Base-by-base conservation (phyloP, 73 alveolate species). In the Paramecium sexaurelia region DNA sequence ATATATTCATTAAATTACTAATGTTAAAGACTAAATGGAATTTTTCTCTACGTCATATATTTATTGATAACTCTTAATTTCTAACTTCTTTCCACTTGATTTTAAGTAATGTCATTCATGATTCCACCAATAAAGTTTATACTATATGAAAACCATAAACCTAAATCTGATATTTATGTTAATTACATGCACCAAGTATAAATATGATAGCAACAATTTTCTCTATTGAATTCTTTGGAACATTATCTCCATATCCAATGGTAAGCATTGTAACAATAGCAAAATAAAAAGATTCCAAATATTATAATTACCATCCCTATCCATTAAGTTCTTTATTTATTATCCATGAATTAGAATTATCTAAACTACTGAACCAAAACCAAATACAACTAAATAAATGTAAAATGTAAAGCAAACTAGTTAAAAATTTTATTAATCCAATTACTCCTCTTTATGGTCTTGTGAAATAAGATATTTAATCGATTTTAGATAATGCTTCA, bases 181-280 rank as follows among this genome's bases (percentile, higher is more conserved):
- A 17, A 17, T 51, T 51, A 88, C 94, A 88, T 19, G 91, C 85
- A 7, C 69, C 75, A 26, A 88, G 39, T 36, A 88, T 88, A 19
- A 88, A 68, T 7, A 88, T 41, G 0, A 88, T 82, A 1, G 82
- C 37, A 6, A 68, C 33, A 5, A 88, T 39, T 24, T 88, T 88
- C 36, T 88, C 94, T 55, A 22, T 68, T 5, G 84, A 82, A 41
- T 61, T 88, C 20, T 43, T 88, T 11, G 94, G 94, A 4, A 88
- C 61, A 26, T 41, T 82, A 32, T 88, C 94, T 13, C 94, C 94
- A 88, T 61, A 88, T 22, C 94, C 94, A 1, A 88, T 82, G 1
- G 94, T 88, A 19, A 82, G 84, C 94, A 88, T 88, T 1, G 94
- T 88, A 4, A 88, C 94, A 10, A 88, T 88, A 69, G 91, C 75